Evolutionary conservation across 2,329 filamentous ascomycete genomes (phyloP).

Genomic region (Aspergillus tubingensis): DNA sequence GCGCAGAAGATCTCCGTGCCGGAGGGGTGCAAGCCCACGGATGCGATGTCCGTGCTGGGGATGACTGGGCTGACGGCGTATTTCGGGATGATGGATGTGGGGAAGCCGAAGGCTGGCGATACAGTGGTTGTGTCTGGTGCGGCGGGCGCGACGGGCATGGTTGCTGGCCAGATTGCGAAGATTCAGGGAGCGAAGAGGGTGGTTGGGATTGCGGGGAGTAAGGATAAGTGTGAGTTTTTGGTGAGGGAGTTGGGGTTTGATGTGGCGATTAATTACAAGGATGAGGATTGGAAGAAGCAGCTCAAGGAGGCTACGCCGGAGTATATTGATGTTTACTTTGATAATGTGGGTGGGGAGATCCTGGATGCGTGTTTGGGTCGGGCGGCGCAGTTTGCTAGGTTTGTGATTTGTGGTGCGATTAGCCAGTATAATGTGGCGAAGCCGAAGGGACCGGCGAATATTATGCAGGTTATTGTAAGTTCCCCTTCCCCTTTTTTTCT

Average conservation of each 20-base stretch:
- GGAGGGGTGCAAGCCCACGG: slow-evolving; percentile 54
- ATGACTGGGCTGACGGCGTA: slow-evolving; percentile 74
- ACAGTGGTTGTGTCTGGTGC: slow-evolving; percentile 77
- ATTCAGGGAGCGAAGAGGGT: slow-evolving; percentile 65
- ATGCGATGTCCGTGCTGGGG: slow-evolving; percentile 64
- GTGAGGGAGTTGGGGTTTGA: slow-evolving; percentile 67
- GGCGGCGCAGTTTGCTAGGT: slow-evolving; percentile 64
- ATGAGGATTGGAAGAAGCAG: slow-evolving; percentile 59
- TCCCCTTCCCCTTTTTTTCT: too few relatives aligned
- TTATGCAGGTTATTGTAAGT: slow-evolving; percentile 41
- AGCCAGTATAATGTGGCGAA: slow-evolving; percentile 66
- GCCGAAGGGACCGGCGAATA: slow-evolving; percentile 58
- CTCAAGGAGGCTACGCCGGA: slow-evolving; percentile 61
- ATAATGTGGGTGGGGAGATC: slow-evolving; percentile 73
- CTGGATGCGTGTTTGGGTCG: slow-evolving; percentile 65
- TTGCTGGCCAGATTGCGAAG: slow-evolving; percentile 78
- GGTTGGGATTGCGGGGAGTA: slow-evolving; percentile 65
- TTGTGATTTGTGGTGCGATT: slow-evolving; percentile 72
- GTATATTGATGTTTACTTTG: slow-evolving; percentile 70
- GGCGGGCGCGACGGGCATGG: slow-evolving; percentile 74
- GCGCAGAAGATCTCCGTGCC: slow-evolving; percentile 50
- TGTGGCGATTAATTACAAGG: slow-evolving; percentile 70
- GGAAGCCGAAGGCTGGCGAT: slow-evolving; percentile 67
- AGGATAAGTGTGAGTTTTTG: slow-evolving; percentile 69
- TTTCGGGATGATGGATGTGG: slow-evolving; percentile 71